A percentile compares a stretch with the other conserved stretches of the same genome.
phyloP scores from a whole-genome alignment of 2,329 filamentous ascomycete species.

The Talaromyces verruculosus region DNA sequence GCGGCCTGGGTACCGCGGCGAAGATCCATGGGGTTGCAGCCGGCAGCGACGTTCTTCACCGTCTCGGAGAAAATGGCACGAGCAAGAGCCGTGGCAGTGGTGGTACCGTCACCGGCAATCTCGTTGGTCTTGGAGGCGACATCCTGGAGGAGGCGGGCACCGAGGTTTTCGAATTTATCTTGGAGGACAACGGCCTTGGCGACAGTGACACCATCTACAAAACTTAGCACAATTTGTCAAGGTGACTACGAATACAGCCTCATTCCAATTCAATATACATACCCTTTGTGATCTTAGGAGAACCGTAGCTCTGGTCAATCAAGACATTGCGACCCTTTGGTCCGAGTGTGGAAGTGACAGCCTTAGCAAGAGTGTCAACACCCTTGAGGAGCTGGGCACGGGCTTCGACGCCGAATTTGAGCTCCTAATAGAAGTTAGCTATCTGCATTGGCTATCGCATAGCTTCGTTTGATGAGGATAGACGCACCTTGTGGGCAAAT shows the following conservation, averaged over 20 bases:
- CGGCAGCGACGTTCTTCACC: conserved; percentile 98
- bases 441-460: neutral
- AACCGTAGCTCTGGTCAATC: conserved; percentile 97
- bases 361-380: conserved; percentile 95
- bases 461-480: neutral
- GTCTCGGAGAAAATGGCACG: conserved; percentile 99
- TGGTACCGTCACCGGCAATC: conserved; percentile 96
- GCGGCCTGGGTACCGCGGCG: conserved; percentile 95
- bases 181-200: conserved; percentile 87
- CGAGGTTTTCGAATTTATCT: conserved; percentile 99
- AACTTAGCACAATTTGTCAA: conserved; percentile 27
- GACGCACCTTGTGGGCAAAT: conserved; percentile 91
- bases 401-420: conserved; percentile 96
- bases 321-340: conserved; percentile 98
- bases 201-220: conserved; percentile 78
- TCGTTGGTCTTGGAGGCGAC: conserved; percentile 99
- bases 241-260: neutral
- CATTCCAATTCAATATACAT: conserved; percentile 33
- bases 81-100: conserved; percentile 93
- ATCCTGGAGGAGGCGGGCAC: conserved; percentile 92
- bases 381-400: conserved; percentile 85
- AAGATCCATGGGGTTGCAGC: conserved; percentile 99
- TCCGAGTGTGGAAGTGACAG: conserved; percentile 91
- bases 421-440: conserved; percentile 63
- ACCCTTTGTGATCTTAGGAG: conserved; percentile 99